Evolutionary conservation across 345 rosid genomes (phyloP).

Genomic region (Raphanus sativus): DNA sequence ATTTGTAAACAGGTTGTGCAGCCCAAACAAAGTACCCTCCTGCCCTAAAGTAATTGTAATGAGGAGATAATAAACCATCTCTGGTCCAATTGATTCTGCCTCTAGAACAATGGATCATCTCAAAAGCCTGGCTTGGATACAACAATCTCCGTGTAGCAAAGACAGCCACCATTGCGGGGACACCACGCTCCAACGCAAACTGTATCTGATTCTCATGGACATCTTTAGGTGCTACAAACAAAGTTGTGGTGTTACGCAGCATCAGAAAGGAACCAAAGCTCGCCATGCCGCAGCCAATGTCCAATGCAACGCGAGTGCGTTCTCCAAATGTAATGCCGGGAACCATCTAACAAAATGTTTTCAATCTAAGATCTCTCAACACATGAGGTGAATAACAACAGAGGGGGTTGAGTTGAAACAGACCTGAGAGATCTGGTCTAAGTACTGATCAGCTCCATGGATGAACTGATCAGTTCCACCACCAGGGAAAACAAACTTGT

Average conservation of each 20-base stretch:
- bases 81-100: constrained; percentile 63
- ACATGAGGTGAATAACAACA: background rate
- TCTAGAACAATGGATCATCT: constrained; percentile 64
- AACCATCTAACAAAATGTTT: constrained; percentile 47
- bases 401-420: background rate
- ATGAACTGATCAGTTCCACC: constrained; percentile 49
- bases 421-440: constrained; percentile 66
- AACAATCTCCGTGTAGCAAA: constrained; percentile 51
- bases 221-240: constrained; percentile 61
- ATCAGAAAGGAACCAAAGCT: constrained; percentile 68
- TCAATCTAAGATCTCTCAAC: constrained; percentile 33
- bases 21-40: constrained; percentile 77
- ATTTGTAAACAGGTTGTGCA: constrained; percentile 55
- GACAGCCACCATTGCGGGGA: constrained; percentile 62
- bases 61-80: constrained; percentile 27
- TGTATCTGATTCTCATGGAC: constrained; percentile 59
- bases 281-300: constrained; percentile 66
- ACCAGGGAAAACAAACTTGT: constrained; percentile 54
- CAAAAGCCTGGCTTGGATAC: constrained; percentile 75
- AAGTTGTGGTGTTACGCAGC: constrained; percentile 51
- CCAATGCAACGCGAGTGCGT: constrained; percentile 48
- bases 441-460: constrained; percentile 57
- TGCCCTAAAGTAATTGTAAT: constrained; percentile 35
- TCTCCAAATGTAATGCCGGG: constrained; percentile 63
- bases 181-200: constrained; percentile 72